Base-by-base conservation (phyloP, 2,329 filamentous ascomycete species). In the Venturia carpophila region DNA sequence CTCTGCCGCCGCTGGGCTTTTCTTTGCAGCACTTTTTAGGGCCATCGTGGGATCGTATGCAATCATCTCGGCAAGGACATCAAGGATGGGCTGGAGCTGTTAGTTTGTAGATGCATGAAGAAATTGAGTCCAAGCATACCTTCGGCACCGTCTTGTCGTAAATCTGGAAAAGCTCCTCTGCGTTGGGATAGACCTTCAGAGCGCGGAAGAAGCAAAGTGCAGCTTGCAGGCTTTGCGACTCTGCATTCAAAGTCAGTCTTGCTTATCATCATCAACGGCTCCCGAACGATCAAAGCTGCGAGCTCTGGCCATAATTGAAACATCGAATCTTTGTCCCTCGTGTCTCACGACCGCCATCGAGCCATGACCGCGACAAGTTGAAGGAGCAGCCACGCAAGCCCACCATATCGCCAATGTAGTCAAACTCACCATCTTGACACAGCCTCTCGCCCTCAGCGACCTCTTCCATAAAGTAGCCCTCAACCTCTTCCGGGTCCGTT, bases 101-200 rank as follows among this genome's bases (percentile, higher is more conserved):
- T 68, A 70, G 64, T 56, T 65, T 39, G 41, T 19, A 52, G 24
- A 39, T 42, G 1, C 17, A 6, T n/a, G 24, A 9, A 47, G 17
- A 24, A 43, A 47, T 27, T 62, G 41, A 27, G 19, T 45, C 3
- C n/a, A 41, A 62, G 19, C 70, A 66, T 77, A 91, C 92, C 89
- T 97, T 97, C 71, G 93, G 89, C 58, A 97, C 92, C 41, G 94
- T 97, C 85, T 96, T 96, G 78, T 99, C 94, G 79, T 99, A 99
- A 77, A 99, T 96, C 73, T 85, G 85, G 76, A 99, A 97, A 72
- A 99, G 82, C 74, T 97, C 94, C 71, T 88, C 85, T 15, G 93
- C 94, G 72, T 91, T 89, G 63, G 94, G 94, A 80, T 99, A 99
- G 71, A 97, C 94, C 84, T 99, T 99, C 70, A 99, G 85, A 56